Evolutionary conservation across 2,329 filamentous ascomycete genomes (phyloP).

Genomic region (Hypoxylon sp.): DNA sequence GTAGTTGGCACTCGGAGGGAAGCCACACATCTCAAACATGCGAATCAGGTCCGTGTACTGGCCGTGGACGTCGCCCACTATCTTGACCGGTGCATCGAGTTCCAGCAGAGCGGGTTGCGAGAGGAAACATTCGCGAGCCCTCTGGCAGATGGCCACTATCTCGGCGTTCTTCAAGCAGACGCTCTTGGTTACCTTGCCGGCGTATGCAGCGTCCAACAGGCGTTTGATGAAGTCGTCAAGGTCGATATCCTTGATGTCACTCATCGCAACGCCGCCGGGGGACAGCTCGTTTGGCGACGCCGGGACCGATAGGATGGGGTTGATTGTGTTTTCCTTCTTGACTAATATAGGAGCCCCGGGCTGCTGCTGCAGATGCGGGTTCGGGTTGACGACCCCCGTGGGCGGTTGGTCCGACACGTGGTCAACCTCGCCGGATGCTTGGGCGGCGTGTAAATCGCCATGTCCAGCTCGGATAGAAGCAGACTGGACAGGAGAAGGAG

Average conservation of each 20-base stretch:
- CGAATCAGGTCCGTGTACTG: conserved; percentile 96
- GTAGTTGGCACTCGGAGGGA: conserved; percentile 90
- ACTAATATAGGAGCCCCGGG: conserved; percentile 91
- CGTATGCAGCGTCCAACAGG: conserved; percentile 91
- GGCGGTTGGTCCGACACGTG: conserved; percentile 92
- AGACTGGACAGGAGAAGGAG: conserved; percentile 88
- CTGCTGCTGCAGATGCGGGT: conserved; percentile 64
- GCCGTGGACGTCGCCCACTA: conserved; percentile 95
- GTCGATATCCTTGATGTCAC: conserved; percentile 90
- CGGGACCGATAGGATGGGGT: conserved; percentile 60
- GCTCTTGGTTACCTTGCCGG: conserved; percentile 96
- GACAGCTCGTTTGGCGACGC: conserved; percentile 54
- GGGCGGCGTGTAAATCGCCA: conserved; percentile 80
- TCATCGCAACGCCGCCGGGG: conserved; percentile 74
- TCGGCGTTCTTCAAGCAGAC: conserved; percentile 98
- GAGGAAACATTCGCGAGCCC: conserved; percentile 86
- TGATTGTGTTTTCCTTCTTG: conserved; percentile 76
- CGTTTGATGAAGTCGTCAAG: conserved; percentile 97
- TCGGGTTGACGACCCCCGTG: conserved; percentile 66
- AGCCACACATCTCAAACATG: conserved; percentile 99
- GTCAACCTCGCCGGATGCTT: conserved; percentile 89
- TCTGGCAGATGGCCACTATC: conserved; percentile 90
- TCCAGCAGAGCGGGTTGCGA: conserved; percentile 92
- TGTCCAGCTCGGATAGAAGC: conserved; percentile 75
- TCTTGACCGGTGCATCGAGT: conserved; percentile 93